A percentile compares a stretch with the other conserved stretches of the same genome.
phyloP scores from a whole-genome alignment of 805 yeast species.

The Barnettozyma californica region DNA sequence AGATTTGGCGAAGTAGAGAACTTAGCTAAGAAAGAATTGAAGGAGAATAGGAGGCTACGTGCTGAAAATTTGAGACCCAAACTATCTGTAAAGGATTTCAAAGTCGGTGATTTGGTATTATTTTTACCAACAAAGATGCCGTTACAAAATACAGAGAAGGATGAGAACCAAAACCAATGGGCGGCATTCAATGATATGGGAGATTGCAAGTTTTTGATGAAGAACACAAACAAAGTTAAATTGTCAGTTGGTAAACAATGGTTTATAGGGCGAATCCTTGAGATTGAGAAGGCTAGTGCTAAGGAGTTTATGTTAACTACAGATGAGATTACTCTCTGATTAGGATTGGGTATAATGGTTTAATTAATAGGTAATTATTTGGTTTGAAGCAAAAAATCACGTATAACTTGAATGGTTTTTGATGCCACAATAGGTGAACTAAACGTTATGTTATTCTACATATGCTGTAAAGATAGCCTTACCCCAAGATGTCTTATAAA shows the following conservation, averaged over 20 bases:
- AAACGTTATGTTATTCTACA: too few relatives aligned
- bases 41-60: constrained; percentile 53
- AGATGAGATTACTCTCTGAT: constrained; percentile 12
- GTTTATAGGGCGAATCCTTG: constrained; percentile 67
- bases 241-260: constrained; percentile 54
- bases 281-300: constrained; percentile 36
- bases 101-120: constrained; percentile 69
- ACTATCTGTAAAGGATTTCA: constrained; percentile 64
- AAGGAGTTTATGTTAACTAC: constrained; percentile 20
- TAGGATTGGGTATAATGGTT: background rate
- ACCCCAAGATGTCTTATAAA: too few relatives aligned
- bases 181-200: constrained; percentile 88
- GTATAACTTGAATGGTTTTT: too few relatives aligned
- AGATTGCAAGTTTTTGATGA: constrained; percentile 76
- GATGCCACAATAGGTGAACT: too few relatives aligned
- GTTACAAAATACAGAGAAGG: background rate
- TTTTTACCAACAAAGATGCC: constrained; percentile 64
- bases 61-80: constrained; percentile 42
- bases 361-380: background rate
- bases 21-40: constrained; percentile 78
- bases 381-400: too few relatives aligned
- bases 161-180: constrained; percentile 41
- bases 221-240: constrained; percentile 28
- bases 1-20: constrained; percentile 88
- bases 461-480: too few relatives aligned